Percentiles rank a stretch among this genome's conserved stretches.
Evolutionary conservation across 768 basidiomycete species (phyloP).

Genomic region (Lactarius tabidus): DNA sequence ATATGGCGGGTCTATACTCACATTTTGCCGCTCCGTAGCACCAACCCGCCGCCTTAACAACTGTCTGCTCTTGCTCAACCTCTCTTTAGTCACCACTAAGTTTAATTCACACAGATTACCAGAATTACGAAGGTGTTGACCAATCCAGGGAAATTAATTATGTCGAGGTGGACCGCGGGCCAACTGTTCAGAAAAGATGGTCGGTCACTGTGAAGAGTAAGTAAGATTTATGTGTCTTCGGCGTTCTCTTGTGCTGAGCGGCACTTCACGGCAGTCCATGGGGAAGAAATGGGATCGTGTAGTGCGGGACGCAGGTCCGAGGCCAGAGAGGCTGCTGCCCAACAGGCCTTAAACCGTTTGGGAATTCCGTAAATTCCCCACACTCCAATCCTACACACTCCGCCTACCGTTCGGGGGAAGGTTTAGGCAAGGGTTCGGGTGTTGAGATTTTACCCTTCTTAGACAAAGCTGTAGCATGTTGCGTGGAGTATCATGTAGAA

Average conservation of each 20-base stretch:
- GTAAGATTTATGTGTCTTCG: constrained; percentile 23
- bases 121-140: constrained; percentile 8
- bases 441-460: no score
- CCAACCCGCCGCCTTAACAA: constrained; percentile 24
- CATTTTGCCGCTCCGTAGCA: background rate
- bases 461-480: background rate
- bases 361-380: constrained; percentile 11
- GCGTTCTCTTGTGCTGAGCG: background rate
- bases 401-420: background rate
- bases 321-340: constrained; percentile 36
- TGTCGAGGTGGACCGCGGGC: constrained; percentile 15
- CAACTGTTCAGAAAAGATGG: constrained; percentile 17
- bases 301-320: constrained; percentile 39
- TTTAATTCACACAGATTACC: constrained; percentile 12
- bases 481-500: no score
- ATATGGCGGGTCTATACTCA: background rate
- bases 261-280: constrained; percentile 10
- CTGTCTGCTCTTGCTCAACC: background rate
- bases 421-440: no score
- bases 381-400: no score
- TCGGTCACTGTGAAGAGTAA: constrained; percentile 18
- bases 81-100: background rate
- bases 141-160: constrained; percentile 7
- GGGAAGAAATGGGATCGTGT: constrained; percentile 42
- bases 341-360: constrained; percentile 29